These are phyloP conservation scores for Fusarium sarcochroum DNA, from an alignment of 2,329 filamentous ascomycete genomes.

Conservation along the genomic window DNA sequence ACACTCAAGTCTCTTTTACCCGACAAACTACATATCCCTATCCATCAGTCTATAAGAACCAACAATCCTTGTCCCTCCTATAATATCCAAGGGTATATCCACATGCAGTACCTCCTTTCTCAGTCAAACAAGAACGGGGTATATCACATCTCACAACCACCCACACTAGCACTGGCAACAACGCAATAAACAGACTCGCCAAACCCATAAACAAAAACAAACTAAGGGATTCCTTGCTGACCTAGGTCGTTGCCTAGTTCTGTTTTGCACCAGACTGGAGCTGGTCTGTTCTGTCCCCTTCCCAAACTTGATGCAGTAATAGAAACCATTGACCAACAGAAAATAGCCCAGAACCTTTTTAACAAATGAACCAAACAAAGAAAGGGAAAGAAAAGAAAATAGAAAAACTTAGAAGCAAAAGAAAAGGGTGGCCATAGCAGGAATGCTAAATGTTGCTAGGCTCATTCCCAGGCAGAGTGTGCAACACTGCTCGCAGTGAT, in stretches of 20 bases:
- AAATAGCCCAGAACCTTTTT: background rate
- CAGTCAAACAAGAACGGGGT: constrained; percentile 31
- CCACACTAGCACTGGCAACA: constrained; percentile 6
- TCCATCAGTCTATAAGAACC: constrained; percentile 13
- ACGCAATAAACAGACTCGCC: background rate
- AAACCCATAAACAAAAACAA: constrained; percentile 5
- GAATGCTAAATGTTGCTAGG: background rate
- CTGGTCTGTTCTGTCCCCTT: constrained; percentile 16
- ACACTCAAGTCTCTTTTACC: background rate
- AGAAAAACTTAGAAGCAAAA: background rate
- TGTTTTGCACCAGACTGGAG: constrained; percentile 40
- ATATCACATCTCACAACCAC: constrained; percentile 16
- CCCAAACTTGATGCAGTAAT: constrained; percentile 1
- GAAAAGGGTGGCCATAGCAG: background rate
- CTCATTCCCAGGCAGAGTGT: constrained; percentile 27
- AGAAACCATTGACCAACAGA: background rate
- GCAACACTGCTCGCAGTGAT: constrained; percentile 21
- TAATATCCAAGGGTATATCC: constrained; percentile 22
- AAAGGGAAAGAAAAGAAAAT: background rate
- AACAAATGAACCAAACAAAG: background rate
- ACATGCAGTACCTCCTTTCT: constrained; percentile 26
- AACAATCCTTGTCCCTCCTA: background rate
- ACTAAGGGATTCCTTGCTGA: constrained; percentile 13
- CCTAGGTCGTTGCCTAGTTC: constrained; percentile 35
- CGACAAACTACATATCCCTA: background rate